Evolutionary conservation across 106 monocot species (phyloP), one percentile per base, ranked within the genome.

Genomic region (Dendrobium nobile): DNA sequence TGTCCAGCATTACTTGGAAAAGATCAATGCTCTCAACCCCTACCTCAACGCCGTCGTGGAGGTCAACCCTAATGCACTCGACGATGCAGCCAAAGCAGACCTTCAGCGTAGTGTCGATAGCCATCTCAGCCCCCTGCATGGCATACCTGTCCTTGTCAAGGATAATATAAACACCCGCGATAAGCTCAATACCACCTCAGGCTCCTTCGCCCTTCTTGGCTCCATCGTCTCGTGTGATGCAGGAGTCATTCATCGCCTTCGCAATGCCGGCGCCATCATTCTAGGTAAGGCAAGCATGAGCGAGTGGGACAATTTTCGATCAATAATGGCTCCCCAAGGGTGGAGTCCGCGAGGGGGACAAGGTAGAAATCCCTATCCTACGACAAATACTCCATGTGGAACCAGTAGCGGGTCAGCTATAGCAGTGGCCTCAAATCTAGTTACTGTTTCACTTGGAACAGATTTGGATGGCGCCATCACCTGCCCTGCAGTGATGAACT

Each of bases 361-460:
- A 79, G 88, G 87, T 58, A 18, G 88, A 90, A 95, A 92, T 70
- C 92, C 95, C 0, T 95, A 95, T 7, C 74, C 79, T 61, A 55
- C 80, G 27, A 81, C 90, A 11, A 86, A 81, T 2, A 72, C 72
- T 7, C 87, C 95, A 0, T 92, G 90, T 72, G 89, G 89, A 11
- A 89, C 95, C 10, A 95, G 91, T 86, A 95, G 86, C 40, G 95
- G 95, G 4, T 89, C 92, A 0, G 90, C 95, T 24, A 95, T 95
- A 16, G 86, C 95, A 0, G 95, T 79, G 26, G 95, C 95, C 2
- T 89, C 95, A 10, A 89, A 92, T 80, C 79, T 91, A 87, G 95
- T 72, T 9, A 31, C 89, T 9, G 87, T 92, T 43, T 80, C 95
- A 11, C 72, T 95, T 19, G 92, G 90, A 11, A 89, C 92, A 31